Base-by-base conservation (phyloP, 2,329 filamentous ascomycete species). In the Fusarium miscanthi region DNA sequence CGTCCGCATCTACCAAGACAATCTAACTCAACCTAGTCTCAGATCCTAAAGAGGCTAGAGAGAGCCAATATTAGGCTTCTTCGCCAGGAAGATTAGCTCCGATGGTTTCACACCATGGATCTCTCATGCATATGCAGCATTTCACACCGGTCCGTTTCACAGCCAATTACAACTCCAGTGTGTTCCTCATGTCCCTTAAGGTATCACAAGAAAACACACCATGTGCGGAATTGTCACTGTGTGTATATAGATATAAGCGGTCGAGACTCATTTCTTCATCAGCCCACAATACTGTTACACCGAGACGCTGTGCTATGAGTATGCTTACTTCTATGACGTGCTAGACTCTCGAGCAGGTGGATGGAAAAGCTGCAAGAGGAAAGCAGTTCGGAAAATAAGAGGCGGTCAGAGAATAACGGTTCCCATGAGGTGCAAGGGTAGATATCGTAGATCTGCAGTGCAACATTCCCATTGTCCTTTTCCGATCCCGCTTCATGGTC, bases 291-390 rank as follows among this genome's bases (percentile, higher is more conserved):
- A 35, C 16, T 33, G 23, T 56, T 70, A 52, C 66, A 73, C 61
- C 46, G 33, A 41, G 19, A 48, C 5, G 46, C n/a, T 31, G 37
- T 70, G 37, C 23, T 52, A 16, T 33, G 19, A 33, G 31, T 27
- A 14, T 45, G 45, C 53, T 57, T 66, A 51, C 43, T 25, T 72
- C 67, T 62, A 74, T 74, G 71, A 74, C 71, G 71, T 74, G 43
- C 45, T 66, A 35, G 43, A 74, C 33, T 51, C 7, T 0, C 8
- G 13, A 30, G 2, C 16, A 43, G 2, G 14, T n/a, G 25, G 21
- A 46, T 51, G 41, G 25, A 71, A 45, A 31, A 51, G 6, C 17
- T 38, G 30, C 23, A 19, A 33, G 17, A 42, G n/a, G 40, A 41
- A 35, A 12, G 9, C 17, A 40, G 25, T 4, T 37, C 31, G 41